Conservation (phyloP, 208 protist species). For the Acanthamoeba quina region DNA sequence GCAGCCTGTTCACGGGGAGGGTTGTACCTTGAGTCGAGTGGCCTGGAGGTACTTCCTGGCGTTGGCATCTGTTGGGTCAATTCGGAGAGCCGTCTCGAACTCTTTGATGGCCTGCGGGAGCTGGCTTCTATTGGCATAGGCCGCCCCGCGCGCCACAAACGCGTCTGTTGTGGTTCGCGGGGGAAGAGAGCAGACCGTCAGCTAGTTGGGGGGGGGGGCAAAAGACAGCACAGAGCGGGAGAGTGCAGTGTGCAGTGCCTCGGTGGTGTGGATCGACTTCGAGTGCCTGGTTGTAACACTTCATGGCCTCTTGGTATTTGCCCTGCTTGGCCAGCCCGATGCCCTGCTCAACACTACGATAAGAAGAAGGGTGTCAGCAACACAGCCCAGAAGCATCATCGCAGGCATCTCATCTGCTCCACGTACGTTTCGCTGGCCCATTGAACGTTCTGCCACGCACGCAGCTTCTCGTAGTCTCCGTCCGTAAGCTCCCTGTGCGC, state of each 20-base stretch:
- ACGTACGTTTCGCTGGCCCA: conserved; percentile 70
- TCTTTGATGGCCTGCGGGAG: conserved; percentile 35
- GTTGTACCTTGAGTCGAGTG: conserved; percentile 8
- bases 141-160: conserved; percentile 66
- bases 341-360: conserved; percentile 59
- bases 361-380: neutral
- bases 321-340: conserved; percentile 61
- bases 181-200: neutral
- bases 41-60: conserved; percentile 53
- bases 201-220: neutral
- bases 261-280: conserved; percentile 66
- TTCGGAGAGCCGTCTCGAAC: conserved; percentile 58
- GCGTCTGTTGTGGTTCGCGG: neutral
- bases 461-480: conserved; percentile 65
- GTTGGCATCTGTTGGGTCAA: conserved; percentile 44
- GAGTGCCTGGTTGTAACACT: conserved; percentile 68
- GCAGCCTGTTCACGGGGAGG: neutral
- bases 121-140: conserved; percentile 47
- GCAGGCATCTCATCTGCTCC: neutral
- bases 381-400: neutral
- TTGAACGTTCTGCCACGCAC: conserved; percentile 60
- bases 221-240: too few relatives aligned
- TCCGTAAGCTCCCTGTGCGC: neutral
- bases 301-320: conserved; percentile 56
- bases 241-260: neutral